Evolutionary conservation across 805 yeast species (phyloP), one percentile per base, ranked within the genome.

Genomic region (Metschnikowia cubensis): DNA sequence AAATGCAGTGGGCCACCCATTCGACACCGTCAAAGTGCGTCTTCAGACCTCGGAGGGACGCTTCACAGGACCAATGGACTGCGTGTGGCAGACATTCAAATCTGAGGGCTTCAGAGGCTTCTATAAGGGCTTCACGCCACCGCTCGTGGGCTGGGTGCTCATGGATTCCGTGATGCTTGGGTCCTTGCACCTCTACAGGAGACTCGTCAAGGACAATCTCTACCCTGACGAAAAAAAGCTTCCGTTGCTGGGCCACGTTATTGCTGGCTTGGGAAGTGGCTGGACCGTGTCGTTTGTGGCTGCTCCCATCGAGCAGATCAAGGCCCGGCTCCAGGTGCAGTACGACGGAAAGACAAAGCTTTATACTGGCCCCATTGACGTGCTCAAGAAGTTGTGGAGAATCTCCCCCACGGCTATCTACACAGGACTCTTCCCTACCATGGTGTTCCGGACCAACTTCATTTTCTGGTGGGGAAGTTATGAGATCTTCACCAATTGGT

Each of bases 401-500:
- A 75, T 79, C 40, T 77, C 81, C 34, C 95, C 96, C 0, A 69
- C 87, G 1, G 53, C 59, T 4, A 56, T 57, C 57, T 90, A 88
- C 65, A 82, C 87, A 57, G 97, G 96, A 5, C 73, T 90, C 39
- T 69, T 83, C n/a, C 83, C 96, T 14, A 90, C 97, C 0, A 80
- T 89, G 85, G 78, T 90, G 13, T 90, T 90, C 71, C 77, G 97
- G 63, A 83, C 96, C 1, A 87, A 87, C 67, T 90, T 89, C 64
- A 76, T 87, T 34, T 87, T 88, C 51, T 89, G 95, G 92, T 90
- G 97, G 97, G 96, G 96, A 1, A 83, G 95, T 0, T 90, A 90
- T 64, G 96, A 89, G 62, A 50, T 89, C 7, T 77, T 89, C 64
- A 87, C 95, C 6, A 73, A 78, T 48, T 83, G 77, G 75, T 83